Percentiles rank a stretch among this genome's conserved stretches.
phyloP scores from a whole-genome alignment of 148 eudicot species.

The Rhododendron griersonianum region DNA sequence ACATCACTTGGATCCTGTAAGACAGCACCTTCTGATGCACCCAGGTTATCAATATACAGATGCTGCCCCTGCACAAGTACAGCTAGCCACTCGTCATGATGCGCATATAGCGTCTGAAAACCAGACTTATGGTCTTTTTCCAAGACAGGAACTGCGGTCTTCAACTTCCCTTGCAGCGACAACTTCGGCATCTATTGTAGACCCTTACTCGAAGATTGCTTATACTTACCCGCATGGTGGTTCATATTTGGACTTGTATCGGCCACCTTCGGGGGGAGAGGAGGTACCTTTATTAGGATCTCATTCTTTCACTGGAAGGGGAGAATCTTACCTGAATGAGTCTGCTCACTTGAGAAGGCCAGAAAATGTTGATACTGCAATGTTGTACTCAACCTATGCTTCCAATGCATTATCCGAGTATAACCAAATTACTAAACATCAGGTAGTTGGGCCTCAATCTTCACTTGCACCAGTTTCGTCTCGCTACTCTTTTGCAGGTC shows the following conservation, averaged over 20 bases:
- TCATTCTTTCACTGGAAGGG: slow-evolving; percentile 14
- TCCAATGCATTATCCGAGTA: slow-evolving; percentile 21
- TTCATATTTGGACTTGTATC: slow-evolving; percentile 43
- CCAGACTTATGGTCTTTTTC: not conserved
- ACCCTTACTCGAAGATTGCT: slow-evolving; percentile 10
- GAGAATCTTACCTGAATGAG: not conserved
- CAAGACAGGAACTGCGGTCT: slow-evolving; percentile 9
- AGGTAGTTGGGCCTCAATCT: not conserved
- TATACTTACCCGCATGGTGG: slow-evolving; percentile 28
- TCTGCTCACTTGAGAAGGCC: not conserved
- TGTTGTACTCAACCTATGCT: slow-evolving; percentile 27
- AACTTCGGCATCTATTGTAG: not conserved
- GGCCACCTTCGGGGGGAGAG: slow-evolving; percentile 20
- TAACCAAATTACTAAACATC: slow-evolving; percentile 21
- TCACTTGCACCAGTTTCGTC: slow-evolving; percentile 48
- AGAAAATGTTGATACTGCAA: slow-evolving; percentile 18
- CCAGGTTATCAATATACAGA: not conserved
- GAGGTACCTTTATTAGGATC: slow-evolving; percentile 26
- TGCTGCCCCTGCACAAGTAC: not conserved
- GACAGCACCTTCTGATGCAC: not conserved
- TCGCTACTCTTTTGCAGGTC: slow-evolving; percentile 63
- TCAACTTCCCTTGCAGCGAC: not conserved
- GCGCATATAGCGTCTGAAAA: not conserved
- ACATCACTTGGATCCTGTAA: not conserved
- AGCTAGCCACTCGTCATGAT: not conserved